Base-by-base conservation (phyloP, 2,329 filamentous ascomycete genomes). In the Exophiala phaeomuriformis region DNA sequence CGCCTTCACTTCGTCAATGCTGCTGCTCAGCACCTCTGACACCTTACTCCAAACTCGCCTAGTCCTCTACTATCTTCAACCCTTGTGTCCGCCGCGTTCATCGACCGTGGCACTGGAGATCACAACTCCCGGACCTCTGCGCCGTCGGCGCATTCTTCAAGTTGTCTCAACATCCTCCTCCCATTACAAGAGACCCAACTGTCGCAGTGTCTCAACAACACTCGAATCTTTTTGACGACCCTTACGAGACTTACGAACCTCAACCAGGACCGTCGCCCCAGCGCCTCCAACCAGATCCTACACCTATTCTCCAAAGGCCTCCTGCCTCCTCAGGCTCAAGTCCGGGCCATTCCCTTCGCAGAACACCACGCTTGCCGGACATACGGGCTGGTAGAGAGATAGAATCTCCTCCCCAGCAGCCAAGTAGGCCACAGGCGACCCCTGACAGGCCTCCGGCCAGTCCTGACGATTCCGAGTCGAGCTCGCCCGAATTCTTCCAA, bases 231-330 rank as follows among this genome's bases (percentile, higher is more conserved):
- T 68, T 71, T 78, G 68, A 80, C 76, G 76, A 79, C 69, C 67
- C 70, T 68, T 66, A 79, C 77, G 76, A 78, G 61, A 61, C 72
- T 74, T 65, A 79, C 77, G 74, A 77, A 67, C 70, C 66, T 48
- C 44, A 59, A 50, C 41, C 51, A 52, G 39, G 53, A 37, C 43
- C 57, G 31, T 12, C 43, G 51, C 58, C 56, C 54, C 61, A 57
- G 61, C 62, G 59, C 59, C 62, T 62, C 56, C 61, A 61, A 60
- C 59, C 57, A 49, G 51, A 36, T 56, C 49, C 53, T n/a, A 47
- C 56, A 39, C 51, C 57, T 41, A 43, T 49, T 43, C 52, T 57
- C 29, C 56, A 52, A 41, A 49, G 51, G 45, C 51, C 48, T 30
- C 56, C 73, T 61, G 75, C 73, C 61, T 74, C 75, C 12, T 75